Base-by-base conservation (phyloP, 176 grass and related monocot species). In the Paspalum vaginatum region DNA sequence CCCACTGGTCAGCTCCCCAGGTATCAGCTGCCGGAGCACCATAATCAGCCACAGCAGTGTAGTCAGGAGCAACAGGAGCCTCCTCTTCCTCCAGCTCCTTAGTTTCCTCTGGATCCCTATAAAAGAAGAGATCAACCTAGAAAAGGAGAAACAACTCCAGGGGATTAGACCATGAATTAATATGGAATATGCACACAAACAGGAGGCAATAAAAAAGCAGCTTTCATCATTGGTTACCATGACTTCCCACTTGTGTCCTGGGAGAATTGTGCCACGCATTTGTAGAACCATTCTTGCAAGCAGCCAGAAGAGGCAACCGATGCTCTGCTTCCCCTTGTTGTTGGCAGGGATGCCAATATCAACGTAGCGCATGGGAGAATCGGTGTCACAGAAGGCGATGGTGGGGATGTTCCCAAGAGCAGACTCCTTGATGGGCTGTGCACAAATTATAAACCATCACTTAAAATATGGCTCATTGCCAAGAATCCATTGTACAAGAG, bases 251-350 rank as follows among this genome's bases (percentile, higher is more conserved):
- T 97, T 97, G 15, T 84, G 79, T 5, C 93, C 93, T 65, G 88
- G 81, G 56, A 86, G 72, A 66, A 94, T 94, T 46, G 88, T 94
- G 21, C 88, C 82, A 15, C 91, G 75, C 91, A 94, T 94, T 61
- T 86, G 83, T 22, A 94, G 85, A 83, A 94, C 91, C 91, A 94
- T 94, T 68, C 90, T 89, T 44, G 90, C 90, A 65, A 97, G 82
- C 11, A 93, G 70, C 93, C 90, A 97, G 76, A 87, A 97, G 20
- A 97, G 85, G 66, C 93, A 97, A 38, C 93, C 93, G 54, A 97
- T 97, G 70, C 90, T 92, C 79, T 90, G 79, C 61, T 93, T 97
- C 52, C 93, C 93, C 87, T 97, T 97, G 87, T 97, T 97, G 79
- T 97, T 97, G 2, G 93, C 85, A 49, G 93, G 93, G 78, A 97